Evolutionary conservation across 192 early-diverging fungal species (phyloP).

Genomic region (Umbelopsis sp.): DNA sequence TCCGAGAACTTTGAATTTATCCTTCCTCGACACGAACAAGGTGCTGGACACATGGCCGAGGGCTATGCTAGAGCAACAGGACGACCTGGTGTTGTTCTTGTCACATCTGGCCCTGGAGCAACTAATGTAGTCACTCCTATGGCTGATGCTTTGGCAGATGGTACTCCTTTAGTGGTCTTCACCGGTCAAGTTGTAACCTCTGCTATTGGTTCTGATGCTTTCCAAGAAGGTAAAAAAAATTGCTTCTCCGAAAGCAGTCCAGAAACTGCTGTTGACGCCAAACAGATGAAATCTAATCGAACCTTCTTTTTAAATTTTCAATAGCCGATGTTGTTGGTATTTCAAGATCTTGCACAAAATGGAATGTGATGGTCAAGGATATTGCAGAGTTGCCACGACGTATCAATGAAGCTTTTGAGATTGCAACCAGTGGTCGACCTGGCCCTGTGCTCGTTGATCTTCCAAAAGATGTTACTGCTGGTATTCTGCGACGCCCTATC

Average conservation of each 20-base stretch:
- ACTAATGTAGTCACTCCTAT: constrained; percentile 98
- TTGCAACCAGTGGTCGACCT: constrained; percentile 92
- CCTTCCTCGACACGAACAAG: constrained; percentile 96
- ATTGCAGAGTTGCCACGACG: constrained; percentile 93
- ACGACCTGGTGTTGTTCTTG: constrained; percentile 73
- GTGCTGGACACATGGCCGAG: constrained; percentile 98
- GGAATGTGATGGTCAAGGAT: constrained; percentile 99
- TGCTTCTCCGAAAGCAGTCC: neutral
- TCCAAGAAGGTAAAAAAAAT: constrained; percentile 77
- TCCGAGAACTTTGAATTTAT: constrained; percentile 95
- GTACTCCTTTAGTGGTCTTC: constrained; percentile 94
- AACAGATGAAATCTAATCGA: neutral
- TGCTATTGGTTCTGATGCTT: constrained; percentile 93
- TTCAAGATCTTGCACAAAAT: constrained; percentile 95
- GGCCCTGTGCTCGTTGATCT: constrained; percentile 98
- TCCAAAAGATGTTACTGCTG: constrained; percentile 97
- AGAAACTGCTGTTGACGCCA: neutral
- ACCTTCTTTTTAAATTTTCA: neutral
- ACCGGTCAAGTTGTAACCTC: constrained; percentile 91
- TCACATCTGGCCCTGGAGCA: constrained; percentile 96
- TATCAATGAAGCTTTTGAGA: constrained; percentile 98
- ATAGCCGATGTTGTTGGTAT: constrained; percentile 94
- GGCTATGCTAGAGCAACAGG: constrained; percentile 93
- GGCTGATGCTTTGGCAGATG: constrained; percentile 96
- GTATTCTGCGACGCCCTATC: constrained; percentile 83